Evolutionary conservation across 352 stramenopile species (phyloP).

Genomic region (Phytophthora quininea): DNA sequence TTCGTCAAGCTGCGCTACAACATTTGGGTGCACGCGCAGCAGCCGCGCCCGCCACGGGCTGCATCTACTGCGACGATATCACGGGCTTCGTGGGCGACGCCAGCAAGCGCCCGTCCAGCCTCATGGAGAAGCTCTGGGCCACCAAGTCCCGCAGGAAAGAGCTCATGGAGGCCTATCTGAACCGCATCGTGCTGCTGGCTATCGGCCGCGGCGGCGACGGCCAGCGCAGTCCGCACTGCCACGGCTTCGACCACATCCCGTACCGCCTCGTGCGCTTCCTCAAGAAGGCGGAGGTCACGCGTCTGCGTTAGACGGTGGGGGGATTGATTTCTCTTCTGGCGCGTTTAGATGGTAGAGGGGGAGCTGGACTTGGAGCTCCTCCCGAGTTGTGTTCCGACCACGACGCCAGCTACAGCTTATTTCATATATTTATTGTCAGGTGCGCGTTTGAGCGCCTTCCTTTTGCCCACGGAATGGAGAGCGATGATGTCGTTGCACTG

Average conservation of each 20-base stretch:
- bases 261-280: slow-evolving; percentile 43
- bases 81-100: slow-evolving; percentile 37
- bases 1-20: slow-evolving; percentile 52
- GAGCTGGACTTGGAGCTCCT: background rate
- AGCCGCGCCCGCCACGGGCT: slow-evolving; percentile 33
- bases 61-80: slow-evolving; percentile 47
- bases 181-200: slow-evolving; percentile 38
- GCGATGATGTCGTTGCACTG: too few relatives aligned
- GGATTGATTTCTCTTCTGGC: background rate
- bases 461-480: too few relatives aligned
- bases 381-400: too few relatives aligned
- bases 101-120: slow-evolving; percentile 30
- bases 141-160: slow-evolving; percentile 35
- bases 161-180: slow-evolving; percentile 40
- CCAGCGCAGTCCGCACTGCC: slow-evolving; percentile 38
- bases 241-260: slow-evolving; percentile 48
- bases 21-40: slow-evolving; percentile 46
- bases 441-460: too few relatives aligned
- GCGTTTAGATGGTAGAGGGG: background rate
- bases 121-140: slow-evolving; percentile 40
- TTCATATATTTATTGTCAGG: slow-evolving; percentile 33
- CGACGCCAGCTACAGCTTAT: too few relatives aligned
- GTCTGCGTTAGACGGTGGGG: slow-evolving; percentile 22
- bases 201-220: slow-evolving; percentile 37
- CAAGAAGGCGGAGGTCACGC: slow-evolving; percentile 35